Percentiles rank a stretch among this genome's conserved stretches.
Evolutionary conservation across 2,329 filamentous ascomycete genomes (phyloP).

Genomic region (Talaromyces sp.): DNA sequence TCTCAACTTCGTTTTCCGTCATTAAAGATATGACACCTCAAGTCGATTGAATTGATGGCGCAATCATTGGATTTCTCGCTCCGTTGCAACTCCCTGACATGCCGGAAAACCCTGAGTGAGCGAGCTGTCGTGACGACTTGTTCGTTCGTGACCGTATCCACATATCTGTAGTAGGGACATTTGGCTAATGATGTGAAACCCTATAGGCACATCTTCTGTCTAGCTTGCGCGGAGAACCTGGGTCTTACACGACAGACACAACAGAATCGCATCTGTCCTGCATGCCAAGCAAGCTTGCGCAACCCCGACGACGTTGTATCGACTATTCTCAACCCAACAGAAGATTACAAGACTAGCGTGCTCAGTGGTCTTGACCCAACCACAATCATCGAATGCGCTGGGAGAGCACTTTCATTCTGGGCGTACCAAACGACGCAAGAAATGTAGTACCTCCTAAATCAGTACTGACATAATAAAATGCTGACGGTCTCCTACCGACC

Average conservation of each 20-base stretch:
- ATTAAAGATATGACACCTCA: neutral
- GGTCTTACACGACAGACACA: conserved; percentile 56
- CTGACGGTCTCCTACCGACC: neutral
- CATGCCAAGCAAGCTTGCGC: conserved; percentile 63
- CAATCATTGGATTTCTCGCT: conserved; percentile 65
- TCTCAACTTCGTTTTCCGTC: neutral
- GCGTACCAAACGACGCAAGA: conserved; percentile 65
- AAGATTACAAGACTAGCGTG: conserved; percentile 85
- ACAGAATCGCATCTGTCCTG: conserved; percentile 62
- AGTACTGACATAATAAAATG: neutral
- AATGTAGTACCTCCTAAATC: conserved; percentile 50
- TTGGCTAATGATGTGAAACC: neutral
- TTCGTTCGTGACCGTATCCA: conserved; percentile 52
- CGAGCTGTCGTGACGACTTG: conserved; percentile 83
- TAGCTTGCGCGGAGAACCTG: conserved; percentile 62
- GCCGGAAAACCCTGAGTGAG: conserved; percentile 62
- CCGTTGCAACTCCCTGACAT: conserved; percentile 75
- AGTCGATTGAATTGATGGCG: conserved; percentile 11
- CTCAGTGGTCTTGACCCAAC: conserved; percentile 76
- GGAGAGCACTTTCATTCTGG: conserved; percentile 33
- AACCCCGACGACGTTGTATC: conserved; percentile 71
- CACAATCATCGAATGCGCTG: conserved; percentile 64
- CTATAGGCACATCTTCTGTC: conserved; percentile 77
- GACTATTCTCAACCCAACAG: conserved; percentile 67
- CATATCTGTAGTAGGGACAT: neutral